Evolutionary conservation across 148 eudicot species (phyloP).

Genomic region (Cornus kousa): DNA sequence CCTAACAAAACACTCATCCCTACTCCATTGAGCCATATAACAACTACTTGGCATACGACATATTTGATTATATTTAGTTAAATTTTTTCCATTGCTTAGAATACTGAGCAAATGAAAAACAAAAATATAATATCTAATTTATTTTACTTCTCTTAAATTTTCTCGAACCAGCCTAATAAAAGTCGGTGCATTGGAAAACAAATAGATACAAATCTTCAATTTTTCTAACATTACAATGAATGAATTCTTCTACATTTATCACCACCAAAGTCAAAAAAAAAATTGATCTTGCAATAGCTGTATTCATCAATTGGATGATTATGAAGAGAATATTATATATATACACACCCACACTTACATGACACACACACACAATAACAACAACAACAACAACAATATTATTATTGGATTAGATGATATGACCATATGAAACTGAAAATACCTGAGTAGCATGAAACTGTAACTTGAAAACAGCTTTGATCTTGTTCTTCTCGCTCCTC

Average conservation of each 20-base stretch:
- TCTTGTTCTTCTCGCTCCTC: conserved; percentile 77
- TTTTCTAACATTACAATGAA: conserved; percentile 6
- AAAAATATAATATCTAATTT: background rate
- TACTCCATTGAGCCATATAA: background rate
- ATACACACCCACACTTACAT: too few species aligned
- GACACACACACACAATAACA: background rate
- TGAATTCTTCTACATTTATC: background rate
- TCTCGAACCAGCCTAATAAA: too few species aligned
- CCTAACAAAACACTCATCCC: background rate
- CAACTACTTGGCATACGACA: background rate
- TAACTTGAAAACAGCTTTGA: conserved; percentile 70
- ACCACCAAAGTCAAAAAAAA: background rate
- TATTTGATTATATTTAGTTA: background rate
- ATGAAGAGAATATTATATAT: background rate
- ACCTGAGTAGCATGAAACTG: conserved; percentile 97
- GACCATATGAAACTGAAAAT: background rate
- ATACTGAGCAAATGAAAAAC: background rate
- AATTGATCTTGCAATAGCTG: background rate
- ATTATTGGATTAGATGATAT: background rate
- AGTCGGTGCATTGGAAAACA: too few species aligned
- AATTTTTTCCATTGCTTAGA: background rate
- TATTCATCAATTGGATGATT: background rate
- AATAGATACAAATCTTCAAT: background rate
- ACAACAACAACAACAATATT: background rate
- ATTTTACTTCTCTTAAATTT: background rate